Base-by-base conservation (phyloP, 768 basidiomycete genomes). In the Hygrocybe punicea region DNA sequence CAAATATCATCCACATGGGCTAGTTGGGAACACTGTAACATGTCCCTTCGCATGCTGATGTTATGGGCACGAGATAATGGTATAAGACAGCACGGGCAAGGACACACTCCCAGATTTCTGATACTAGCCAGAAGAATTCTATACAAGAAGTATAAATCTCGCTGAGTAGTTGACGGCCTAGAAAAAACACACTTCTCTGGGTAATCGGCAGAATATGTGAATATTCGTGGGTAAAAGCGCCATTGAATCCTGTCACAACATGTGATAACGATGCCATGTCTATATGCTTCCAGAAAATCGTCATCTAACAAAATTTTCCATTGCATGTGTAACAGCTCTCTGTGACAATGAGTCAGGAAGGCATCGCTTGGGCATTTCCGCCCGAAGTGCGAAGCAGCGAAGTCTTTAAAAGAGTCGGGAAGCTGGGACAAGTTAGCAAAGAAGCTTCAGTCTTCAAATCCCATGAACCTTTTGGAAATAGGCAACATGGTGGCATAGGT, bases 401-500 rank as follows among this genome's bases (percentile, higher is more conserved):
- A 62, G 39, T 72, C 69, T 33, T 71, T 64, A 25, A 74, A 55
- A 2, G 47, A 24, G 39, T 69, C 69, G 1, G 68, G 71, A n/a
- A 76, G 64, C 70, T 75, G 56, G 24, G 44, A 11, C 17, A 37
- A 4, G 48, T 45, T 17, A 24, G 58, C 33, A 29, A 39, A 19
- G 11, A 53, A 9, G 2, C 1, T 16, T 24, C 4, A n/a, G 25
- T 29, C 10, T 25, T 25, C 7, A 11, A 33, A 49, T 17, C 6
- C 33, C 51, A 53, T 65, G 45, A 55, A 78, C 76, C 45, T 63
- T 65, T 0, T 71, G 71, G 53, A 80, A 68, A 63, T 78, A 78
- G 1, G 69, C 75, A 6, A 78, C 11, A 51, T 76, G 75, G 49
- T 78, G 70, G n/a, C 67, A 71, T 1, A 72, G 59, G 25, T 65